Conservation (phyloP, 140 eudicot genomes). For the Erigeron philadelphicus region DNA sequence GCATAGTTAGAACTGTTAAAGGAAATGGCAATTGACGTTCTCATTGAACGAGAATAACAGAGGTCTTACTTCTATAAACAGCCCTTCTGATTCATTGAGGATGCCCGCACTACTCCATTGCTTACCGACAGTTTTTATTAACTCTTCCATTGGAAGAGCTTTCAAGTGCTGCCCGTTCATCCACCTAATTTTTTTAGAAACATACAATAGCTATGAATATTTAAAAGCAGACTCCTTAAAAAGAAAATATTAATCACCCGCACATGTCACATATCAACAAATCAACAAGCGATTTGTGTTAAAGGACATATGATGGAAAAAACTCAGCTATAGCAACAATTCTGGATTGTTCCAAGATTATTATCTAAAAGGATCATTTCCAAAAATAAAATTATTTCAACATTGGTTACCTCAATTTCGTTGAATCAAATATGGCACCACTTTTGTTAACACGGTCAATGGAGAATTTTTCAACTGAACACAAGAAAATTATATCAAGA, state of each 20-base stretch:
- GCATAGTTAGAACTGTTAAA: not conserved
- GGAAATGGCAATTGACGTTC: not conserved
- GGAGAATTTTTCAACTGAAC: constrained; percentile 78
- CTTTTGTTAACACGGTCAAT: constrained; percentile 88
- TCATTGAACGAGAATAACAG: not conserved
- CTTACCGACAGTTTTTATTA: constrained; percentile 56
- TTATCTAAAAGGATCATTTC: not conserved
- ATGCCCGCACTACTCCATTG: constrained; percentile 64
- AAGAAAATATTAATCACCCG: constrained; percentile 10
- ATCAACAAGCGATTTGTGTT: constrained; percentile 15
- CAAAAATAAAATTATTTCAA: not conserved
- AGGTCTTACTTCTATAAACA: constrained; percentile 56
- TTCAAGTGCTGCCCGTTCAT: constrained; percentile 90
- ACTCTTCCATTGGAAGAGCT: constrained; percentile 65
- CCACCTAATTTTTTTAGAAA: constrained; percentile 56
- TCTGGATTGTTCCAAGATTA: not conserved
- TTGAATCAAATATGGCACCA: constrained; percentile 85
- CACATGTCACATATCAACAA: constrained; percentile 20
- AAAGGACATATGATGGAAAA: constrained; percentile 16
- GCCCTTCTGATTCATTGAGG: constrained; percentile 60
- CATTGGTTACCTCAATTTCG: constrained; percentile 63
- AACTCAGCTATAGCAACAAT: constrained; percentile 5
- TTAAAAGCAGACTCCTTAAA: constrained; percentile 18
- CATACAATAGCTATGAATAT: constrained; percentile 8
- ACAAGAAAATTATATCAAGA: constrained; percentile 20